phyloP scores from a whole-genome alignment of 2,329 filamentous ascomycete genomes.

The Aspergillus sp. region DNA sequence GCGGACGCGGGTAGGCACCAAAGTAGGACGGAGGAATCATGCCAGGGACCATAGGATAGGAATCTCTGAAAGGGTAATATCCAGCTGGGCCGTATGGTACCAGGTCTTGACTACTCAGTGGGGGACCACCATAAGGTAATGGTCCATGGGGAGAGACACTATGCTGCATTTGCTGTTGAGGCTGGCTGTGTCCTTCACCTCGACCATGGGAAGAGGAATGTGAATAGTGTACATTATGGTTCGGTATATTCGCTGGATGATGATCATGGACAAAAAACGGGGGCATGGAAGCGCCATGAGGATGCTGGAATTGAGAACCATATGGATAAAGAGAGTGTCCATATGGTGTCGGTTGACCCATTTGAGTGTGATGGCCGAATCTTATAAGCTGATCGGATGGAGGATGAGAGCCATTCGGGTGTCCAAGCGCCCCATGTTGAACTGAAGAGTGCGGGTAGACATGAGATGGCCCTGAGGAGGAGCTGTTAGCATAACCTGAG shows the following conservation, averaged over 20 bases:
- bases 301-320: slow-evolving; percentile 20
- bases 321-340: slow-evolving; percentile 24
- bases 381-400: slow-evolving; percentile 31
- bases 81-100: slow-evolving; percentile 30
- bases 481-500: slow-evolving; percentile 34
- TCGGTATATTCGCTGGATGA: slow-evolving; percentile 11
- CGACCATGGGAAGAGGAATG: slow-evolving; percentile 16
- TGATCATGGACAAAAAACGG: slow-evolving; percentile 25
- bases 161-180: slow-evolving; percentile 26
- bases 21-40: slow-evolving; percentile 34
- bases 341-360: slow-evolving; percentile 20
- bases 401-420: slow-evolving; percentile 18
- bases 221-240: slow-evolving; percentile 18
- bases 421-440: slow-evolving; percentile 21
- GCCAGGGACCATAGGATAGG: slow-evolving; percentile 28
- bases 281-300: slow-evolving; percentile 20
- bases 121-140: slow-evolving; percentile 24
- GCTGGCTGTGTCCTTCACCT: slow-evolving; percentile 25
- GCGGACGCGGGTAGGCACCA: slow-evolving; percentile 29
- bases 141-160: slow-evolving; percentile 21
- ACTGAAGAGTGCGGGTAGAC: slow-evolving; percentile 25
- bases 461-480: slow-evolving; percentile 37
- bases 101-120: slow-evolving; percentile 32
- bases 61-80: slow-evolving; percentile 32
- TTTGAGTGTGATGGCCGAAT: slow-evolving; percentile 20